These are phyloP conservation scores for Emydomyces testavorans DNA, from an alignment of 2,329 filamentous ascomycete genomes.

Conservation along the genomic window DNA sequence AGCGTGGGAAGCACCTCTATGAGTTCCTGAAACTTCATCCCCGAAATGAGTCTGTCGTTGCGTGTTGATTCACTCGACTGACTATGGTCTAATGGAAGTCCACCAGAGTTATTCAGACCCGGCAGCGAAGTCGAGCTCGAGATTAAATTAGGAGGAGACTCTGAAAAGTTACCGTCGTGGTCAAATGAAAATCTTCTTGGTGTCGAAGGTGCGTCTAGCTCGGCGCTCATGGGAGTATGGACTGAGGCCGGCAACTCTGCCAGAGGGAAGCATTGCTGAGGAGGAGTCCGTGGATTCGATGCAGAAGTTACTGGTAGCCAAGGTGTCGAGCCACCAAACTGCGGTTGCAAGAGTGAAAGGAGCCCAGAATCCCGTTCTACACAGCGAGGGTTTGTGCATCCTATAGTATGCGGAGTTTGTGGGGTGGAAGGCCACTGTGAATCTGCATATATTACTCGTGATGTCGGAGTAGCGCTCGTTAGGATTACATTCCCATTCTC, in stretches of 20 bases:
- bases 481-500: constrained; percentile 16
- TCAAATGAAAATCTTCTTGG: constrained; percentile 10
- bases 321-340: not conserved
- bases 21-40: constrained; percentile 15
- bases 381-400: constrained; percentile 11
- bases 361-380: constrained; percentile 8
- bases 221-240: not conserved
- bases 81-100: not conserved
- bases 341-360: not conserved
- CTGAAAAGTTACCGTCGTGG: not conserved
- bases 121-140: not conserved
- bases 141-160: constrained; percentile 6
- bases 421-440: constrained; percentile 13
- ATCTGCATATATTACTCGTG: constrained; percentile 10
- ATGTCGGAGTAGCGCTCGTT: constrained; percentile 8
- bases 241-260: constrained; percentile 13
- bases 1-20: constrained; percentile 13
- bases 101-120: not conserved
- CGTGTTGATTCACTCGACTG: constrained; percentile 1
- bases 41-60: constrained; percentile 6
- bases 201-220: constrained; percentile 11
- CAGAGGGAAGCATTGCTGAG: constrained; percentile 6
- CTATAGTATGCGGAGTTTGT: constrained; percentile 8
- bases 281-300: constrained; percentile 2
- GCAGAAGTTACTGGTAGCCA: not conserved